Evolutionary conservation across 768 basidiomycete species (phyloP), one percentile per base, ranked within the genome.

Genomic region (Termitomyces sp.): DNA sequence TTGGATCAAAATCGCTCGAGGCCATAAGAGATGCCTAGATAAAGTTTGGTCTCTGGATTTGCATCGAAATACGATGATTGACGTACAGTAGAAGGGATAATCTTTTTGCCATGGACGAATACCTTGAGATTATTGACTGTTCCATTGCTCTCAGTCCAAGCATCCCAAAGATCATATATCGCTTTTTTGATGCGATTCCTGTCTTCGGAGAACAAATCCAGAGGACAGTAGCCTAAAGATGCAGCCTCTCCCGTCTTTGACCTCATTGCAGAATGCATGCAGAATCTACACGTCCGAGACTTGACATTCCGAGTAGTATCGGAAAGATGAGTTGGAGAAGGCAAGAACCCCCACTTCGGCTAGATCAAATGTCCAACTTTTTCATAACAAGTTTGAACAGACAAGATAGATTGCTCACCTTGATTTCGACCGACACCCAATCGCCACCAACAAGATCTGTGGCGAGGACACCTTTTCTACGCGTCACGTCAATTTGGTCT

Each of bases 301-400:
- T 98, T 98, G 65, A 86, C 73, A 1, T 68, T 61, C 15, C 73
- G 78, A 1, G 88, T 90, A 42, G 76, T 74, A 3, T 78, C 66
- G 7, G 93, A 89, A 40, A 95, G 78, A 73, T 89, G 81, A 2
- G 68, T 65, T 6, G 81, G 69, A 36, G 78, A 80, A 2, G 96
- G 94, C 42, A 98, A 74, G 73, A 99, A 97, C 3, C 88, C 94
- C 96, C 96, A 99, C 79, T 99, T 99, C 36, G 96, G 96, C 96
- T 97, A 69, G 32, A 35, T 16, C 46, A 18, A 46, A 52, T 35
- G 40, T 50, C 3, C 11, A 56, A 3, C 13, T 38, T 22, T 28
- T 52, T 40, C 55, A 35, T 33, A 33, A 36, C 32, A 40, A 61
- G 39, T 2, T 57, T 28, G 49, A 45, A 49, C 32, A 36, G n/a